Conservation (phyloP, 768 basidiomycete genomes). For the Lactifluus echinatus region DNA sequence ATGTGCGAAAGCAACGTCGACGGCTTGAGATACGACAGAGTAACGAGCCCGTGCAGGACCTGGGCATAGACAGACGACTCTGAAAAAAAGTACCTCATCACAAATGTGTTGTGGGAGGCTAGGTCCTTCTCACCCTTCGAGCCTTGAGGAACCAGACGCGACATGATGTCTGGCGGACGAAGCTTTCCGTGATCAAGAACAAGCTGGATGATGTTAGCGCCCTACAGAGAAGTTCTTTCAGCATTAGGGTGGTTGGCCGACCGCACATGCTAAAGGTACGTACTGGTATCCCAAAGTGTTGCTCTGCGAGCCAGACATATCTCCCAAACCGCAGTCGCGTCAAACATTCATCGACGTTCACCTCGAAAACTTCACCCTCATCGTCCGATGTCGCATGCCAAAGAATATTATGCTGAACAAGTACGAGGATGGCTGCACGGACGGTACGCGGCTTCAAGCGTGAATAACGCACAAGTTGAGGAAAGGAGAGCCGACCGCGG, state of each 20-base stretch:
- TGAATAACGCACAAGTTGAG: conserved; percentile 62
- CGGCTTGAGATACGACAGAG: conserved; percentile 65
- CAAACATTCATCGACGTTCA: conserved; percentile 79
- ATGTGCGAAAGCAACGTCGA: conserved; percentile 70
- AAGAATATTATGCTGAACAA: conserved; percentile 87
- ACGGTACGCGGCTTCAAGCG: conserved; percentile 57
- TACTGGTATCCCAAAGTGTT: conserved; percentile 63
- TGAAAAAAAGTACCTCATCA: conserved; percentile 22
- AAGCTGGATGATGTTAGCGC: conserved; percentile 62
- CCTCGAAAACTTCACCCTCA: conserved; percentile 70
- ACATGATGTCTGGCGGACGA: conserved; percentile 60
- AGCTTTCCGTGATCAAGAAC: conserved; percentile 84
- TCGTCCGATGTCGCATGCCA: conserved; percentile 73
- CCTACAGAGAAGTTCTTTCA: conserved; percentile 36
- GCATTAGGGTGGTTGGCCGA: not conserved
- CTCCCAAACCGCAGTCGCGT: conserved; percentile 74
- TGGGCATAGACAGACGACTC: conserved; percentile 44
- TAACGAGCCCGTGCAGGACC: conserved; percentile 62
- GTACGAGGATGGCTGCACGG: conserved; percentile 61
- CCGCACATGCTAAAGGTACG: conserved; percentile 24
- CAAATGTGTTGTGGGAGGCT: not conserved
- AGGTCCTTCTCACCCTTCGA: conserved; percentile 41
- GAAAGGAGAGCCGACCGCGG: conserved; percentile 70
- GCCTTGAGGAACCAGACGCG: conserved; percentile 42
- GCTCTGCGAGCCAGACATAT: conserved; percentile 66